Conservation (phyloP, 768 basidiomycete species). For the Leccinum uliginosum region DNA sequence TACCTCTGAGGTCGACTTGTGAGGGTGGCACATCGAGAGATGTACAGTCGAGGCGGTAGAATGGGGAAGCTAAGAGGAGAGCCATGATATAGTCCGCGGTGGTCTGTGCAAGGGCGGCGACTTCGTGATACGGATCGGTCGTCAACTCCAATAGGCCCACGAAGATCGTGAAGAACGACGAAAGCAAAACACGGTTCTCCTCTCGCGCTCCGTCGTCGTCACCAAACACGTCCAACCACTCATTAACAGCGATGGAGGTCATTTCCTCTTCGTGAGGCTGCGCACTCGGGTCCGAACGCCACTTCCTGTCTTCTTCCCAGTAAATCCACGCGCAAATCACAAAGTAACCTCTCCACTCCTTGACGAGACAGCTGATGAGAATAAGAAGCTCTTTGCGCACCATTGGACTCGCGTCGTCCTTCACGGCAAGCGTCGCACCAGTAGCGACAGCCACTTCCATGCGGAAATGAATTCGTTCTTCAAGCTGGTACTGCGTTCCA, state of each 20-base stretch:
- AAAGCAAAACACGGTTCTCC: conserved; percentile 78
- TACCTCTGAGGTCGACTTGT: conserved; percentile 35
- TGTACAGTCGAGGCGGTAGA: conserved; percentile 66
- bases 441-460: conserved; percentile 93
- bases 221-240: conserved; percentile 72
- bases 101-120: conserved; percentile 85
- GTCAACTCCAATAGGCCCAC: conserved; percentile 85
- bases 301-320: conserved; percentile 83
- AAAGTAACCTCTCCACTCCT: conserved; percentile 96
- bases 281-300: conserved; percentile 38
- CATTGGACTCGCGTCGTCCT: conserved; percentile 95
- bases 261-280: conserved; percentile 62
- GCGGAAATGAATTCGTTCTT: conserved; percentile 75
- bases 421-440: conserved; percentile 80
- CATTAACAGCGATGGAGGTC: conserved; percentile 63
- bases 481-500: conserved; percentile 71
- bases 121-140: conserved; percentile 89
- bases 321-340: conserved; percentile 96
- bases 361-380: conserved; percentile 86
- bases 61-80: conserved; percentile 84
- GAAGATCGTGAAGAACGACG: conserved; percentile 94
- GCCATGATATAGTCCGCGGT: conserved; percentile 92
- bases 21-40: conserved; percentile 50
- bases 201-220: conserved; percentile 61
- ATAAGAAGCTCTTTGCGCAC: conserved; percentile 92